phyloP scores from a whole-genome alignment of 2,329 filamentous ascomycete species.

The Colletotrichum destructivum region DNA sequence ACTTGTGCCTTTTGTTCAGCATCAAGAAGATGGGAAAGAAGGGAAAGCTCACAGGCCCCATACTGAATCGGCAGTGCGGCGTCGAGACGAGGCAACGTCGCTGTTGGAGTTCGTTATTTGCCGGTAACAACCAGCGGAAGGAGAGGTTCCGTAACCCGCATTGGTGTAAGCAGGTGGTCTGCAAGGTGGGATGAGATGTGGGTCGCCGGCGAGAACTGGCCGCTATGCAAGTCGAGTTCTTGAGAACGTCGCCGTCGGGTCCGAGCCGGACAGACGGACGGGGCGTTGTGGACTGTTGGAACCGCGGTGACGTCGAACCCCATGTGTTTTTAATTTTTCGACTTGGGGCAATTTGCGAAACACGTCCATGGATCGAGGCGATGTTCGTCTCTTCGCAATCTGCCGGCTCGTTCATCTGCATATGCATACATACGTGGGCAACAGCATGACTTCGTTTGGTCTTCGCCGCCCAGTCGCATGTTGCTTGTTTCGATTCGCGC shows the following conservation, averaged over 20 bases:
- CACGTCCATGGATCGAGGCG: constrained; percentile 17
- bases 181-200: constrained; percentile 29
- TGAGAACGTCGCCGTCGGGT: background rate
- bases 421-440: background rate
- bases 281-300: background rate
- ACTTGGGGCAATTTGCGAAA: too few species aligned
- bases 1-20: background rate
- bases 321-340: background rate
- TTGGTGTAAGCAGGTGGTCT: constrained; percentile 10
- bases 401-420: constrained; percentile 18
- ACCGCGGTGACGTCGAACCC: background rate
- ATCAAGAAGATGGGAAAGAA: background rate
- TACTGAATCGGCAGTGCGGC: background rate
- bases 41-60: too few species aligned
- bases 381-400: constrained; percentile 31
- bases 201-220: constrained; percentile 16
- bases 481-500: constrained; percentile 27
- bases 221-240: constrained; percentile 2
- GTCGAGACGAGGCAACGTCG: background rate
- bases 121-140: constrained; percentile 15
- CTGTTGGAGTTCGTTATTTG: background rate
- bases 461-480: background rate
- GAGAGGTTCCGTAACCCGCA: constrained; percentile 30
- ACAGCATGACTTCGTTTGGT: background rate
- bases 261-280: constrained; percentile 26